These are phyloP conservation scores for Fusarium nodosum DNA, from an alignment of 2,329 filamentous ascomycete genomes.

Conservation along the genomic window DNA sequence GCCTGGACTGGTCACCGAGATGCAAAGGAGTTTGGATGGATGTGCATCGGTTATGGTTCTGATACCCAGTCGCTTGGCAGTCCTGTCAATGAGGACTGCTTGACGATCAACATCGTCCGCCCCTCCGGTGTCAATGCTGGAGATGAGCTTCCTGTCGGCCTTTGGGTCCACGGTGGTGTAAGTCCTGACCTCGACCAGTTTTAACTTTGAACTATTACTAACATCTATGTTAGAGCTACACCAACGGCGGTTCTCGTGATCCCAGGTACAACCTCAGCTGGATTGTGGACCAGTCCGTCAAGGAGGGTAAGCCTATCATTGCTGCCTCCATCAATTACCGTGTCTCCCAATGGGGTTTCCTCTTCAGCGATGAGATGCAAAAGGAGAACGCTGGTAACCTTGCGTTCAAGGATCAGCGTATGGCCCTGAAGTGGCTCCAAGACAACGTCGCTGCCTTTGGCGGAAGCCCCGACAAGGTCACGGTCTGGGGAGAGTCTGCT, in stretches of 20 bases:
- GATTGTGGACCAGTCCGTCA: constrained; percentile 65
- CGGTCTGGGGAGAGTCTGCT: constrained; percentile 67
- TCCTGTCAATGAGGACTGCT: constrained; percentile 46
- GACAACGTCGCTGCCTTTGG: constrained; percentile 65
- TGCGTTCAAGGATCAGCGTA: constrained; percentile 64
- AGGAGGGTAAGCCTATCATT: constrained; percentile 63
- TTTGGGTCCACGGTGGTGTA: constrained; percentile 69
- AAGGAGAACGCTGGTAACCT: constrained; percentile 63
- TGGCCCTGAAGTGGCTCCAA: constrained; percentile 64
- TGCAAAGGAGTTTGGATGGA: constrained; percentile 62
- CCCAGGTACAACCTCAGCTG: constrained; percentile 71
- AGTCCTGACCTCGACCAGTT: constrained; percentile 7
- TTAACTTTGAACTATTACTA: constrained; percentile 1
- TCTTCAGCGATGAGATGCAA: constrained; percentile 60
- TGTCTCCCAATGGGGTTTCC: constrained; percentile 65
- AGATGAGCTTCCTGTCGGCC: constrained; percentile 66
- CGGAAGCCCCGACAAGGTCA: constrained; percentile 62
- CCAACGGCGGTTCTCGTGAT: constrained; percentile 45
- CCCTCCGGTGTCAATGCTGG: constrained; percentile 47
- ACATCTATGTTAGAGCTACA: constrained; percentile 40
- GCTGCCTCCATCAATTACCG: constrained; percentile 66
- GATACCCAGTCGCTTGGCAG: constrained; percentile 46
- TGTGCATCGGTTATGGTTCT: constrained; percentile 66
- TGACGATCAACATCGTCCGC: constrained; percentile 48
- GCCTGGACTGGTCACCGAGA: constrained; percentile 58